A percentile compares a stretch with the other conserved stretches of the same genome.
phyloP scores from a whole-genome alignment of 148 eudicot genomes.

The Nyssa sinensis region DNA sequence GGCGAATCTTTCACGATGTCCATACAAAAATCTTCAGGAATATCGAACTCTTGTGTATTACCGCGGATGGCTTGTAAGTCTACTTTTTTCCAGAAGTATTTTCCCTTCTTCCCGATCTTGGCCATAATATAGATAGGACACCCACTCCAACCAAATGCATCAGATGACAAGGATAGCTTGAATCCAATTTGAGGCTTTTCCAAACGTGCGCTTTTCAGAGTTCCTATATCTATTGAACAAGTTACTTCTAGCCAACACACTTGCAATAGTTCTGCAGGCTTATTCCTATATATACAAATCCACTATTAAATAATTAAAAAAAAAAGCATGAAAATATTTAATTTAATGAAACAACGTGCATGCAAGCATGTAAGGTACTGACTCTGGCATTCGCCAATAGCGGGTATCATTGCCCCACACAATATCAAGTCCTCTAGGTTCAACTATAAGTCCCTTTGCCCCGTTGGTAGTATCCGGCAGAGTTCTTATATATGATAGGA shows the following conservation, averaged over 20 bases:
- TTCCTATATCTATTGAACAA: background rate
- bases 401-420: conserved; percentile 24
- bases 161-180: conserved; percentile 16
- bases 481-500: too few species aligned
- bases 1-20: background rate
- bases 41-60: background rate
- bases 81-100: background rate
- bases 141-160: conserved; percentile 27
- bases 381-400: conserved; percentile 23
- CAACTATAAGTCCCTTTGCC: too few species aligned
- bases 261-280: conserved; percentile 15
- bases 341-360: background rate
- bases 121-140: conserved; percentile 21
- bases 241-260: conserved; percentile 32
- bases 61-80: background rate
- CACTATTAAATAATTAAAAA: background rate
- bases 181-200: conserved; percentile 16
- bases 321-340: background rate
- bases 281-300: too few species aligned
- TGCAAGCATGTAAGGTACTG: too few species aligned
- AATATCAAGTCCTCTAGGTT: conserved; percentile 15
- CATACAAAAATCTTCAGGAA: background rate
- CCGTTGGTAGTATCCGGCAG: too few species aligned
- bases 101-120: conserved; percentile 13
- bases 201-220: too few species aligned